Evolutionary conservation across 108 stramenopile genomes (phyloP), one percentile per base, ranked within the genome.

Genomic region (Licmophora abbreviata): DNA sequence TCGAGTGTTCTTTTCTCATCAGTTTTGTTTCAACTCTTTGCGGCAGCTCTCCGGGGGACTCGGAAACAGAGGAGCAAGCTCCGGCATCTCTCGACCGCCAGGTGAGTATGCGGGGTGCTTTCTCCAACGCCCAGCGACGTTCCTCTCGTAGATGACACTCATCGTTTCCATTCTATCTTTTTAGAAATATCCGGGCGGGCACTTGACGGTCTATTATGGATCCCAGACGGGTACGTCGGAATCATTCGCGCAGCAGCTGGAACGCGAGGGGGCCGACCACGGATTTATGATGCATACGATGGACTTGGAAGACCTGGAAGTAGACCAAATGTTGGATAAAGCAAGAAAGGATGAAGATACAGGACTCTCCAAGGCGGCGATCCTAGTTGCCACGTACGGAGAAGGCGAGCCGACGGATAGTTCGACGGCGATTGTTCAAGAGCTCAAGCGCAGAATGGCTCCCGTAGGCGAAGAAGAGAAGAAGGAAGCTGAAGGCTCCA

Each of bases 341-440:
- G 74, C 70, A 35, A 80, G 63, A 22, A 78, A 74, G 7, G 85
- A 85, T n/a, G 80, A 75, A 10, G 67, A 68, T 22, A 51, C 28
- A 18, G 66, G 55, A 24, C 51, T 56, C 41, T 64, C 80, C 21
- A 70, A 81, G 44, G 79, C 71, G 22, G 48, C 93, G 21, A 92
- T 96, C 48, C 48, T 98, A n/a, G 68, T 95, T 55, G 83, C 98
- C 21, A 99, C 98, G 1, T 98, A 98, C 57, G 98, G 98, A 8
- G 98, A 99, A 61, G 98, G 98, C 15, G 98, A 99, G 53, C 89
- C 97, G 15, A 95, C 96, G n/a, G 97, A 98, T 76, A 99, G 98
- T 69, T 85, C 98, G 1, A 56, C 38, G 11, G 66, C 62, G 29
- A 89, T 98, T 46, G 64, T 91, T n/a, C 56, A 69, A 35, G 74